phyloP scores from a whole-genome alignment of 352 stramenopile species.

The Globisporangium nunn region DNA sequence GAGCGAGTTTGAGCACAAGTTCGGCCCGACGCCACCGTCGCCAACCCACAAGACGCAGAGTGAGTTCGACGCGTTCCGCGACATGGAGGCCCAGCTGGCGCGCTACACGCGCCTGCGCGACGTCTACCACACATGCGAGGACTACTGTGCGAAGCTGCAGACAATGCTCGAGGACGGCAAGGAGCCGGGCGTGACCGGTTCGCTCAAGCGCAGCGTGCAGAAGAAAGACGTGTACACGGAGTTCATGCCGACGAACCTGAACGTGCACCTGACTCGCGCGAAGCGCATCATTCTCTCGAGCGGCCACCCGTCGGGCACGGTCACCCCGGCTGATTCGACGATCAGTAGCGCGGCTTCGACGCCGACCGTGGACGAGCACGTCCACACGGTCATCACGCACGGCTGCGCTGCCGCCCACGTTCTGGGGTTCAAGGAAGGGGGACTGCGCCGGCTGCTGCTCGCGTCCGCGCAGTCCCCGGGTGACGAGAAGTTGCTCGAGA shows the following conservation, averaged over 20 bases:
- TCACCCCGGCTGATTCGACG: slow-evolving; percentile 21
- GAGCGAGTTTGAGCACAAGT: slow-evolving; percentile 52
- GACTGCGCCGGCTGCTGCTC: slow-evolving; percentile 52
- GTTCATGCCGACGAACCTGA: slow-evolving; percentile 86
- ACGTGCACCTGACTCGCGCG: slow-evolving; percentile 73
- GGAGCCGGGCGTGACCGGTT: slow-evolving; percentile 77
- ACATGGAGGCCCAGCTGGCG: slow-evolving; percentile 44
- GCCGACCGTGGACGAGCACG: slow-evolving; percentile 34
- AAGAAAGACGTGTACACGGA: slow-evolving; percentile 81
- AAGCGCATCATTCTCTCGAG: slow-evolving; percentile 45
- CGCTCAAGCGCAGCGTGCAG: slow-evolving; percentile 77
- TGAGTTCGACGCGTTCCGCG: slow-evolving; percentile 29
- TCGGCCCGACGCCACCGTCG: slow-evolving; percentile 23
- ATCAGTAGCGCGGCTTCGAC: slow-evolving; percentile 12
- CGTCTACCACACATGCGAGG: slow-evolving; percentile 59
- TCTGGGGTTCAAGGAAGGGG: slow-evolving; percentile 82
- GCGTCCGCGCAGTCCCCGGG: slow-evolving; percentile 34
- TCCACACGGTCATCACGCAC: slow-evolving; percentile 74
- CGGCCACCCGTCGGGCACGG: slow-evolving; percentile 5
- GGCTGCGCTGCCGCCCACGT: slow-evolving; percentile 72
- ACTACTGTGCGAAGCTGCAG: slow-evolving; percentile 60
- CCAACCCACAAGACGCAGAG: slow-evolving; percentile 17
- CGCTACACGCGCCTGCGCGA: slow-evolving; percentile 57
- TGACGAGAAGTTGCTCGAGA: slow-evolving; percentile 42
- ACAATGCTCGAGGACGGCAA: slow-evolving; percentile 66